Conservation (phyloP, 306 rosid genomes). For the Vigna nakashimae region DNA sequence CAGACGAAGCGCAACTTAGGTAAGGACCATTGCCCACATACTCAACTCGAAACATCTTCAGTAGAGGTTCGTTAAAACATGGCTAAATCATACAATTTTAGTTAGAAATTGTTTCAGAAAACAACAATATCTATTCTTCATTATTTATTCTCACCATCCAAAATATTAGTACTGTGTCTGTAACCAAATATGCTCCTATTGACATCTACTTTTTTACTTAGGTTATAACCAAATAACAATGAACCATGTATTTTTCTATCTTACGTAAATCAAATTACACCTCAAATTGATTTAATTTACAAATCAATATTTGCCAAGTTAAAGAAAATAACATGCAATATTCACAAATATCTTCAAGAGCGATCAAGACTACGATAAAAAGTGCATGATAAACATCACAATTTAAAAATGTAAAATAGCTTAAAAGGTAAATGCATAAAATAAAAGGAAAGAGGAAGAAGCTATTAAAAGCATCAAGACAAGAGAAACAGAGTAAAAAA, state of each 20-base stretch:
- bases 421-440: too few species aligned
- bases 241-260: background rate
- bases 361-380: too few species aligned
- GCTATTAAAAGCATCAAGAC: too few species aligned
- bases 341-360: background rate
- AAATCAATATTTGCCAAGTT: background rate
- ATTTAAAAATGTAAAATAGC: too few species aligned
- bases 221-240: conserved; percentile 1
- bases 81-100: conserved; percentile 51
- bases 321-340: background rate
- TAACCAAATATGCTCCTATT: conserved; percentile 21
- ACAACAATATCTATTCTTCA: background rate
- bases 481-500: background rate
- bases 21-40: conserved; percentile 61
- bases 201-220: conserved; percentile 1
- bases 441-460: too few species aligned
- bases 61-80: conserved; percentile 57
- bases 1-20: conserved; percentile 63
- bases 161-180: background rate
- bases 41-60: conserved; percentile 65
- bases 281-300: background rate
- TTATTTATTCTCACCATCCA: background rate
- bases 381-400: too few species aligned
- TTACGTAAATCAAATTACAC: background rate
- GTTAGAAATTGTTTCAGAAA: conserved; percentile 15